Conservation (phyloP, 495 filamentous ascomycete species). For the Aspergillus sclerotiicarbonarius region DNA sequence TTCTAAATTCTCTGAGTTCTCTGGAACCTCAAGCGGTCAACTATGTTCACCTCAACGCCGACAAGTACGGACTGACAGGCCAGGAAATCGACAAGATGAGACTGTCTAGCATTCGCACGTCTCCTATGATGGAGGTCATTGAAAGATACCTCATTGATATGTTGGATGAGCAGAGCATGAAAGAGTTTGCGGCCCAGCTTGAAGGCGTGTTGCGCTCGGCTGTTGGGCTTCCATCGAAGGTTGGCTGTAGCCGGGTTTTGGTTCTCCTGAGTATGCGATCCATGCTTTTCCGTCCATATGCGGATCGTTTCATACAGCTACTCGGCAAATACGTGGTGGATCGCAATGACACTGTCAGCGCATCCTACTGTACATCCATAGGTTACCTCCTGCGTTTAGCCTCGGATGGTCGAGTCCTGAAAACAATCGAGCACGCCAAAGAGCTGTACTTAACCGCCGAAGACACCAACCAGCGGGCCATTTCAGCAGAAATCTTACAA, state of each 20-base stretch:
- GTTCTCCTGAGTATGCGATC: slow-evolving; percentile 80
- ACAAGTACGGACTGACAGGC: slow-evolving; percentile 78
- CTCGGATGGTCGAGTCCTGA: slow-evolving; percentile 64
- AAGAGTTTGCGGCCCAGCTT: slow-evolving; percentile 65
- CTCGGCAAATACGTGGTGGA: slow-evolving; percentile 80
- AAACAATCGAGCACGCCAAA: slow-evolving; percentile 63
- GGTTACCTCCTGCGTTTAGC: slow-evolving; percentile 82
- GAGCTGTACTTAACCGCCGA: slow-evolving; percentile 77
- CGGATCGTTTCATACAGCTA: slow-evolving; percentile 71
- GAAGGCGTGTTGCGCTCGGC: slow-evolving; percentile 78
- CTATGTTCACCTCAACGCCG: slow-evolving; percentile 85
- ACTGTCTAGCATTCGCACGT: slow-evolving; percentile 71
- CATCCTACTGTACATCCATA: slow-evolving; percentile 77
- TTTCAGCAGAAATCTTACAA: slow-evolving; percentile 75
- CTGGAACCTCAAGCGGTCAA: slow-evolving; percentile 85
- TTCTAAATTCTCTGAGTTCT: slow-evolving; percentile 76
- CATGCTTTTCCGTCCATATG: slow-evolving; percentile 71
- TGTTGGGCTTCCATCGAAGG: slow-evolving; percentile 87
- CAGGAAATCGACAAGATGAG: slow-evolving; percentile 84
- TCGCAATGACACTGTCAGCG: slow-evolving; percentile 84
- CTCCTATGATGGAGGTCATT: slow-evolving; percentile 92
- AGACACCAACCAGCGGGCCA: slow-evolving; percentile 66
- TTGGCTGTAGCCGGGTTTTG: slow-evolving; percentile 82
- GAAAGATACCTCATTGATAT: slow-evolving; percentile 79
- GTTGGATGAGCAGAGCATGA: slow-evolving; percentile 74